Percentiles rank a stretch among this genome's conserved stretches.
phyloP scores from a whole-genome alignment of 805 yeast species.

The Cyberlindnera americana region DNA sequence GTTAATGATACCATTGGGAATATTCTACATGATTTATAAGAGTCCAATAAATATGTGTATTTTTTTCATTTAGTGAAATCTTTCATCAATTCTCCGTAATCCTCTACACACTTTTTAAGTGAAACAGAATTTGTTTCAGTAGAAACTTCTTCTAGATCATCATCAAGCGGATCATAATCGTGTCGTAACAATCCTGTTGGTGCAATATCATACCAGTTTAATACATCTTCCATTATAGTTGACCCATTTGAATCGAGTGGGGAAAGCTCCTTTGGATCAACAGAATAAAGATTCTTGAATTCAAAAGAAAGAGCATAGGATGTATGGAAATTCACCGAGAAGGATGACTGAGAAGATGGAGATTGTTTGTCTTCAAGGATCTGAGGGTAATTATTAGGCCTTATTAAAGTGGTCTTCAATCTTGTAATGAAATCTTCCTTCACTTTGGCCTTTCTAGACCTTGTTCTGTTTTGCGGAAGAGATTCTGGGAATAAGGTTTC shows the following conservation, averaged over 20 bases:
- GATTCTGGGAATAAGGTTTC: conserved; percentile 20
- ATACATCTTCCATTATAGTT: background rate
- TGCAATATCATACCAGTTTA: background rate
- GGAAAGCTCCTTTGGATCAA: background rate
- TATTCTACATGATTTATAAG: conserved; percentile 13
- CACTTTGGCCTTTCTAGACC: conserved; percentile 20
- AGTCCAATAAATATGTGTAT: too few relatives aligned
- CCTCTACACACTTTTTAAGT: conserved; percentile 16
- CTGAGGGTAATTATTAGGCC: conserved; percentile 23
- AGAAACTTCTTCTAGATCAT: conserved; percentile 8
- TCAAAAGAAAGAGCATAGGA: conserved; percentile 14
- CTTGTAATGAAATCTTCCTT: conserved; percentile 16
- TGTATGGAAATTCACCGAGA: conserved; percentile 16
- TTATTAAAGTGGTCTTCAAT: conserved; percentile 15
- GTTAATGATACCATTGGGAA: conserved; percentile 12
- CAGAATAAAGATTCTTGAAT: conserved; percentile 1
- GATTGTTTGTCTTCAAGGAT: conserved; percentile 1
- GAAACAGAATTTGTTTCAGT: conserved; percentile 2
- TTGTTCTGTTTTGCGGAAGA: conserved; percentile 16
- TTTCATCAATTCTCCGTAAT: conserved; percentile 17
- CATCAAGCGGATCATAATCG: conserved; percentile 20
- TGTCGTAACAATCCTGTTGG: conserved; percentile 13
- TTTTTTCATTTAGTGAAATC: too few relatives aligned
- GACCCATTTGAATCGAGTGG: background rate
- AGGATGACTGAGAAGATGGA: conserved; percentile 8